These are phyloP conservation scores for Talaromyces atroroseus DNA, from an alignment of 2,329 filamentous ascomycete genomes.

Conservation along the genomic window DNA sequence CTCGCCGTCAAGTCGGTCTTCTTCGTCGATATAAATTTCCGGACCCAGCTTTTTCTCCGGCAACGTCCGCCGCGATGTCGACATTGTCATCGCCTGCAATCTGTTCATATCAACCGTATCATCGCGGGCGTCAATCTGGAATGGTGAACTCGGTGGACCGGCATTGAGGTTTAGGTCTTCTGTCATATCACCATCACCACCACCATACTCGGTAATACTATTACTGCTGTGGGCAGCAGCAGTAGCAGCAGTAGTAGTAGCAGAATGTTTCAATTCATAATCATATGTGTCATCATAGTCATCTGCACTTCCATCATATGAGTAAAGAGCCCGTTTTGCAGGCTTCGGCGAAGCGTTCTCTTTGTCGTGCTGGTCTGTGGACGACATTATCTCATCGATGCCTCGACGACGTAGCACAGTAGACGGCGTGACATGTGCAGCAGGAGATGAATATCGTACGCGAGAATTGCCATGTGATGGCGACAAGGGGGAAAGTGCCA, in stretches of 20 bases:
- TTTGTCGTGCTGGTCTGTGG: constrained; percentile 17
- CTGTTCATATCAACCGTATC: constrained; percentile 28
- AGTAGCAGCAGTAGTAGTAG: no score
- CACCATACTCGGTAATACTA: neutral
- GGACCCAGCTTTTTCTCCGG: constrained; percentile 20
- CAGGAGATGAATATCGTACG: constrained; percentile 22
- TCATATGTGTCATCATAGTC: constrained; percentile 6
- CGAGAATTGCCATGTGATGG: constrained; percentile 39
- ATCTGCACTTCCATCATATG: constrained; percentile 16
- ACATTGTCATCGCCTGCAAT: constrained; percentile 13
- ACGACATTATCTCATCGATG: constrained; percentile 16
- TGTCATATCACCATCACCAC: constrained; percentile 16
- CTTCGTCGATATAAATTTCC: constrained; percentile 22
- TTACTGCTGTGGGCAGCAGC: neutral
- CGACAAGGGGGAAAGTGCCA: constrained; percentile 39
- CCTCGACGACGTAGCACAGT: constrained; percentile 15
- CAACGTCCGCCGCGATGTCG: constrained; percentile 15
- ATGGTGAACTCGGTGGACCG: constrained; percentile 33
- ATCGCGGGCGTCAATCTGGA: constrained; percentile 28
- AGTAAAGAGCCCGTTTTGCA: constrained; percentile 19
- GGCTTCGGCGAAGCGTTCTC: constrained; percentile 25
- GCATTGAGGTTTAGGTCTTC: constrained; percentile 20
- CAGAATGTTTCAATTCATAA: constrained; percentile 13
- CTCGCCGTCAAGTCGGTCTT: constrained; percentile 9
- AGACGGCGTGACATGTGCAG: constrained; percentile 15